Evolutionary conservation across 164 flowering plant genomes (phyloP), one percentile per base, ranked within the genome.

Genomic region (Vitis rupestris): DNA sequence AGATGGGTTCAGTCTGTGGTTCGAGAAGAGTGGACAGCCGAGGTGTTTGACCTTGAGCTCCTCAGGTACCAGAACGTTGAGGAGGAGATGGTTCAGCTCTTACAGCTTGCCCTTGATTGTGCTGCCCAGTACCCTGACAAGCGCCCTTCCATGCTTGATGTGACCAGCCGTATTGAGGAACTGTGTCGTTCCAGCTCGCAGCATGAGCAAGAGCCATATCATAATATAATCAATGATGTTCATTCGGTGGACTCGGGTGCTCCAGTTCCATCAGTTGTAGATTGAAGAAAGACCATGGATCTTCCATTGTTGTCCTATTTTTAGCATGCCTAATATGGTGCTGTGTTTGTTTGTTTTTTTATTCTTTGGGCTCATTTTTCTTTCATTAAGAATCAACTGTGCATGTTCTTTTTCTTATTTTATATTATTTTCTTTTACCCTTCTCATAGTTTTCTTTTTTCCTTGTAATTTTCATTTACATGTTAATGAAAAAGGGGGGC

Each of bases 1-100:
- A 82, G 94, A 61, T 94, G 98, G 98, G 98, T 91, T 16, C 94
- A 87, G 54, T 90, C 97, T 0, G 90, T 93, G 23, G 92, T 89
- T 10, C 79, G 82, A 19, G 97, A 94, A 55, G 93, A 92, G 67
- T 94, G 94, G 95, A 82, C 90, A 1, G 64, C 91, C 0, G 91
- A 91, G 84, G 94, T 94, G 31, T 91, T 94, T 63, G 98, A 94
- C 65, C 72, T 80, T 1, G 96, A 94, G 82, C 93, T 94, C 27
- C 78, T 91, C 17, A 79, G 94, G 73, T 90, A 91, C 83, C 90
- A 88, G 73, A 89, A 75, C 27, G 91, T 87, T 2, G 98, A 91
- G 74, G 96, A 90, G 65, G 92, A 91, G 59, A 91, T 93, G 98
- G 92, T 91, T 57, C 85, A 86, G 79, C 87, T 91, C 53, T 67